Conservation (phyloP, 345 rosid species). For the Brassica incana region DNA sequence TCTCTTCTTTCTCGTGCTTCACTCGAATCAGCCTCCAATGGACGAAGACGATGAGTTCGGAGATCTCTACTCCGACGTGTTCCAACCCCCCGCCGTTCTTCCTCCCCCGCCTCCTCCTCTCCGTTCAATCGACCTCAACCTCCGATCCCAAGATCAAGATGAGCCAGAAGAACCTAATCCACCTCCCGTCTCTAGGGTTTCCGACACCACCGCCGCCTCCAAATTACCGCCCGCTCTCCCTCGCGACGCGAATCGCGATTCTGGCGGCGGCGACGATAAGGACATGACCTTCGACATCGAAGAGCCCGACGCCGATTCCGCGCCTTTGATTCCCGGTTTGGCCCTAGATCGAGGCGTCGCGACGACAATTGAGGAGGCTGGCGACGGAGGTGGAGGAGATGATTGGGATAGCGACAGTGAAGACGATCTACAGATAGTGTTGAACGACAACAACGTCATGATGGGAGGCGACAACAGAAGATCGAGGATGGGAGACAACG, state of each 20-base stretch:
- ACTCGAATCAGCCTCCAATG: constrained; percentile 42
- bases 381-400: constrained; percentile 35
- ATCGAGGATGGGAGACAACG: constrained; percentile 50
- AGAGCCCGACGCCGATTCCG: constrained; percentile 51
- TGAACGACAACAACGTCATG: constrained; percentile 69
- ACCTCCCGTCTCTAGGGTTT: constrained; percentile 51
- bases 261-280: constrained; percentile 32
- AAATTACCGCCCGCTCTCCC: constrained; percentile 26
- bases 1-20: constrained; percentile 19
- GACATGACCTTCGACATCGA: constrained; percentile 77
- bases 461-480: constrained; percentile 47
- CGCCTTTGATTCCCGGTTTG: constrained; percentile 54
- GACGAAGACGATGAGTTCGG: constrained; percentile 99
- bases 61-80: constrained; percentile 92
- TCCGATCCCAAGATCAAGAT: constrained; percentile 37
- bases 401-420: constrained; percentile 98
- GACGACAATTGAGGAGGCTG: constrained; percentile 12
- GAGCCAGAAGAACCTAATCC: constrained; percentile 25
- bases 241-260: constrained; percentile 23
- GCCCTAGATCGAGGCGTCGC: constrained; percentile 33
- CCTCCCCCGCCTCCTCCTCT: constrained; percentile 35
- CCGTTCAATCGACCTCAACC: constrained; percentile 67
- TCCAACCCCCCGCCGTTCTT: constrained; percentile 54
- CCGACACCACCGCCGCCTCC: constrained; percentile 27
- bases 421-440: constrained; percentile 89